A percentile compares a stretch with the other conserved stretches of the same genome.
Evolutionary conservation across 129 eudicot genomes (phyloP).

Genomic region (Chrysanthemum lavandulifolium): DNA sequence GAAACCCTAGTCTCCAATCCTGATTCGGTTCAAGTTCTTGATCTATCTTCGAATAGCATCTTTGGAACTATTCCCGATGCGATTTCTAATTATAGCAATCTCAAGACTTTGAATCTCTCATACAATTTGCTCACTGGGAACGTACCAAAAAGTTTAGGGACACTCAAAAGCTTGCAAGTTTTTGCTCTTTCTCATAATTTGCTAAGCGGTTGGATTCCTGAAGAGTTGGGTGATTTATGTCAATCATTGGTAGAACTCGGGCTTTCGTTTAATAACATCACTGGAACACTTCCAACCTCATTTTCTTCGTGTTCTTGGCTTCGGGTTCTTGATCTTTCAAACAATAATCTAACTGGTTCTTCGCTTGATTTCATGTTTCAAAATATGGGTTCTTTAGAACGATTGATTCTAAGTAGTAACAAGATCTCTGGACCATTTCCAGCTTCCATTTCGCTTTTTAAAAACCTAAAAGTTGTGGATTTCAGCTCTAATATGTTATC

Average conservation of each 20-base stretch:
- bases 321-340: constrained; percentile 68
- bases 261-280: constrained; percentile 62
- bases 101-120: constrained; percentile 55
- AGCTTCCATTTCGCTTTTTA: constrained; percentile 52
- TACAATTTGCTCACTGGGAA: constrained; percentile 57
- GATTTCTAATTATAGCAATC: constrained; percentile 61
- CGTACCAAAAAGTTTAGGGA: constrained; percentile 52
- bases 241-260: constrained; percentile 53
- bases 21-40: constrained; percentile 56
- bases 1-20: constrained; percentile 43
- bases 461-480: constrained; percentile 63
- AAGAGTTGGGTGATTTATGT: constrained; percentile 61
- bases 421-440: constrained; percentile 69
- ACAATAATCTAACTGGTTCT: constrained; percentile 68
- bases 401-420: constrained; percentile 58
- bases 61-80: constrained; percentile 47
- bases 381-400: constrained; percentile 56
- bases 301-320: constrained; percentile 71
- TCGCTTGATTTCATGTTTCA: constrained; percentile 58
- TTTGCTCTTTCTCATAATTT: constrained; percentile 79
- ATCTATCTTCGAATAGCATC: constrained; percentile 58
- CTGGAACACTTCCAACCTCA: constrained; percentile 68
- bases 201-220: constrained; percentile 74
- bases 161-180: constrained; percentile 50
- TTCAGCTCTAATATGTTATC: constrained; percentile 79